Evolutionary conservation across 306 rosid species (phyloP).

Genomic region (Hylodesmum podocarpum): DNA sequence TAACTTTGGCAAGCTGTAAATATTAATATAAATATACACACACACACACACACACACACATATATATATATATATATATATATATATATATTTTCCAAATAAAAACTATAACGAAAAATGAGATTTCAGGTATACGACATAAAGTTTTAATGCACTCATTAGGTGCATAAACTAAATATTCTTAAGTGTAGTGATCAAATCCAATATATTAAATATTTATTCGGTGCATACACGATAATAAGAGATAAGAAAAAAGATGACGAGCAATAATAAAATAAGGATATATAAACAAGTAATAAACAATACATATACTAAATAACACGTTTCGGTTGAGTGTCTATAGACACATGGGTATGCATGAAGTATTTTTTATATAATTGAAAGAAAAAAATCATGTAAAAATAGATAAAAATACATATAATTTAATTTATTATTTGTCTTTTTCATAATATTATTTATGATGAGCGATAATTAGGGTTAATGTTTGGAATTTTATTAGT

Average conservation of each 20-base stretch:
- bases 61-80: no score
- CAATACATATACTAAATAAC: no score
- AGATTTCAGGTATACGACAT: no score
- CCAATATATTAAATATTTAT: not conserved
- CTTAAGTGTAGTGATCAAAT: not conserved
- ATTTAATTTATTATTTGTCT: not conserved
- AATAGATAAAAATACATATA: not conserved
- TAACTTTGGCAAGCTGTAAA: no score
- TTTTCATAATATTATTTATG: not conserved
- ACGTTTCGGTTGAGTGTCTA: not conserved
- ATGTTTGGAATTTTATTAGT: not conserved
- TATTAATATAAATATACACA: no score
- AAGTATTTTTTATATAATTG: not conserved
- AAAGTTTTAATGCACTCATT: not conserved
- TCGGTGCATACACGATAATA: no score
- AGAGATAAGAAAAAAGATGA: no score
- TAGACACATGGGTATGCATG: not conserved
- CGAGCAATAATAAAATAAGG: no score
- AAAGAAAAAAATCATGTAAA: not conserved
- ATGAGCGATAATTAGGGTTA: not conserved
- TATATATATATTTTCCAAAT: no score
- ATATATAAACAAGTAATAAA: no score
- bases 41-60: no score
- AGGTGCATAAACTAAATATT: not conserved
- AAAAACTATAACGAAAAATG: no score